These are phyloP conservation scores for Blastocystis sp. DNA, from an alignment of 352 stramenopile genomes.

Conservation along the genomic window DNA sequence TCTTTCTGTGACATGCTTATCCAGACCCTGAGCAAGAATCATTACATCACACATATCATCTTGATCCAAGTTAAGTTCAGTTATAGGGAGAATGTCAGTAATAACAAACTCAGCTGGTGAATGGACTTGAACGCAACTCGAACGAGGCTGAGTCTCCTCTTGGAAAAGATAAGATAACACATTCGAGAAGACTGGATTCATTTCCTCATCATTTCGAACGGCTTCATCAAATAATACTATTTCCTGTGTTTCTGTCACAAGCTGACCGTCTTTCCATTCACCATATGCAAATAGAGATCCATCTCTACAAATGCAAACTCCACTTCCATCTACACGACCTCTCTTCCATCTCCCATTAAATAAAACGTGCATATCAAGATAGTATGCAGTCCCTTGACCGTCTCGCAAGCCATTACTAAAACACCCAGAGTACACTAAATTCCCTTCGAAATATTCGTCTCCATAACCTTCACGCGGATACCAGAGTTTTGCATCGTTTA, in stretches of 20 bases:
- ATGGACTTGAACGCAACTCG: not conserved
- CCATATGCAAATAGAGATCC: slow-evolving; percentile 1
- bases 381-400: not conserved
- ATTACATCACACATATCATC: too few species aligned
- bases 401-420: not conserved
- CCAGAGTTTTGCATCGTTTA: not conserved
- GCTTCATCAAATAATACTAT: not conserved
- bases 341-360: not conserved
- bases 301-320: not conserved
- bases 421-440: not conserved
- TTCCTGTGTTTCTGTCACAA: not conserved
- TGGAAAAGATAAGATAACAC: not conserved
- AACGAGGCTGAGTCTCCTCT: not conserved
- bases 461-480: slow-evolving; percentile 27
- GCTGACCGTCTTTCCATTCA: not conserved
- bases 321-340: not conserved
- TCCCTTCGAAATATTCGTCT: not conserved
- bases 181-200: not conserved
- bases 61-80: too few species aligned
- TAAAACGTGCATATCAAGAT: not conserved
- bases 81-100: not conserved
- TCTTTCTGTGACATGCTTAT: too few species aligned
- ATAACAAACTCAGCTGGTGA: not conserved
- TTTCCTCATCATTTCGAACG: not conserved
- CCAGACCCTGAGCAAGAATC: too few species aligned